Conservation (phyloP, 176 grass and related monocot species). For the Raddia distichophylla region DNA sequence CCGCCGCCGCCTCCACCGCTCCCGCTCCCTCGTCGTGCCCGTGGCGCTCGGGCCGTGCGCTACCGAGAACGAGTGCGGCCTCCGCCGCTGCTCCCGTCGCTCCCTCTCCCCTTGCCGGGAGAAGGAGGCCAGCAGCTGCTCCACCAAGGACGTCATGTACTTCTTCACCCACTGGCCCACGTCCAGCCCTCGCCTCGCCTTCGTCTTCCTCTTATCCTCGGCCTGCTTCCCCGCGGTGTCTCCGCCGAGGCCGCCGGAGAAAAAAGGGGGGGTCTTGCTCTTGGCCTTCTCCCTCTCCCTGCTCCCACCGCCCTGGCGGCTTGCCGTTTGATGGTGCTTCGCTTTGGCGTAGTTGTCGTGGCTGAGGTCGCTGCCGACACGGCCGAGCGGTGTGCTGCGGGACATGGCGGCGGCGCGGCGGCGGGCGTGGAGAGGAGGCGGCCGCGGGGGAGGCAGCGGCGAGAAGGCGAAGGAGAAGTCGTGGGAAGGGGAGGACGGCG, state of each 20-base stretch:
- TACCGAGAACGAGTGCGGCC: constrained; percentile 76
- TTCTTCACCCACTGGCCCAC: constrained; percentile 68
- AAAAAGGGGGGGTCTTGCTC: constrained; percentile 51
- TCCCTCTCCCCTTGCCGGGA: constrained; percentile 47
- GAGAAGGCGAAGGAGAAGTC: constrained; percentile 62
- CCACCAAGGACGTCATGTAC: constrained; percentile 70
- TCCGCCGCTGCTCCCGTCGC: constrained; percentile 46
- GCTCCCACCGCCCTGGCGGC: neutral
- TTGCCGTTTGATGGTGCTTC: constrained; percentile 28
- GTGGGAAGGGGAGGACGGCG: constrained; percentile 49
- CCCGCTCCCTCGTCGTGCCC: constrained; percentile 24
- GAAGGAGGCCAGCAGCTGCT: constrained; percentile 60
- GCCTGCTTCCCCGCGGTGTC: constrained; percentile 10
- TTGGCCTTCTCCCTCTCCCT: constrained; percentile 35
- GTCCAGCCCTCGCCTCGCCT: constrained; percentile 51
- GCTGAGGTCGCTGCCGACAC: constrained; percentile 63
- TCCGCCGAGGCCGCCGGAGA: constrained; percentile 48
- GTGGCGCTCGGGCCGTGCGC: constrained; percentile 21
- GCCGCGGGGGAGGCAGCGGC: neutral
- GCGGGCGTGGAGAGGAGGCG: constrained; percentile 25
- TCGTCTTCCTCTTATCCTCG: constrained; percentile 54
- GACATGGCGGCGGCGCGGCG: constrained; percentile 39
- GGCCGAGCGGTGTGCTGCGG: constrained; percentile 44
- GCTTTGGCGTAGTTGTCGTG: constrained; percentile 45
- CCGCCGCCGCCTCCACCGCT: constrained; percentile 34